Conservation (phyloP, 768 basidiomycete species). For the Pholiota microspora region DNA sequence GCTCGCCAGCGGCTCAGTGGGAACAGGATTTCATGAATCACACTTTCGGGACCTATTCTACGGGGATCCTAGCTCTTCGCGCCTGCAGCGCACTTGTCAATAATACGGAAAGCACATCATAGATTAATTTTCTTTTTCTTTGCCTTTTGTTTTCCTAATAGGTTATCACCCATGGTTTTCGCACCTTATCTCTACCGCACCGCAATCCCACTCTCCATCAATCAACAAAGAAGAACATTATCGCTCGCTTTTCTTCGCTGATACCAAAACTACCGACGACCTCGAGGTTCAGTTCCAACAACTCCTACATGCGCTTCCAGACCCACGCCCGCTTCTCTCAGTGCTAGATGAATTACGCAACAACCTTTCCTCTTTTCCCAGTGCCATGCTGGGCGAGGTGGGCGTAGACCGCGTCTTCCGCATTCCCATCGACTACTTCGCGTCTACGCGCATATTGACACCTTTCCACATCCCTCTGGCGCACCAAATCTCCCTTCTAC, state of each 20-base stretch:
- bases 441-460: constrained; percentile 56
- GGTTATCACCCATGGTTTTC: constrained; percentile 96
- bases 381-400: constrained; percentile 89
- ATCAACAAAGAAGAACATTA: constrained; percentile 72
- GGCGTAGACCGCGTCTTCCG: constrained; percentile 84
- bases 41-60: too few relatives aligned
- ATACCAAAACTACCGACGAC: constrained; percentile 19
- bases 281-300: constrained; percentile 43
- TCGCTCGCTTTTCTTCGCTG: constrained; percentile 55
- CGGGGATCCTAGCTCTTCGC: too few relatives aligned
- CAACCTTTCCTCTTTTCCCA: constrained; percentile 59
- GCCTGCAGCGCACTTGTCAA: too few relatives aligned
- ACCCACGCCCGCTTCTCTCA: constrained; percentile 61
- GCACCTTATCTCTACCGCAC: constrained; percentile 57
- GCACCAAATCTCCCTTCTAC: constrained; percentile 81
- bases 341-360: constrained; percentile 57
- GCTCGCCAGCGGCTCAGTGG: too few relatives aligned
- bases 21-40: too few relatives aligned
- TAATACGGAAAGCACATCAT: not conserved
- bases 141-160: constrained; percentile 25
- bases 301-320: constrained; percentile 67
- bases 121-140: not conserved
- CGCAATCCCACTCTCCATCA: constrained; percentile 26
- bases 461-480: constrained; percentile 75
- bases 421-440: constrained; percentile 57